Conservation (phyloP, 2,329 filamentous ascomycete genomes). For the Monosporascus ibericus region DNA sequence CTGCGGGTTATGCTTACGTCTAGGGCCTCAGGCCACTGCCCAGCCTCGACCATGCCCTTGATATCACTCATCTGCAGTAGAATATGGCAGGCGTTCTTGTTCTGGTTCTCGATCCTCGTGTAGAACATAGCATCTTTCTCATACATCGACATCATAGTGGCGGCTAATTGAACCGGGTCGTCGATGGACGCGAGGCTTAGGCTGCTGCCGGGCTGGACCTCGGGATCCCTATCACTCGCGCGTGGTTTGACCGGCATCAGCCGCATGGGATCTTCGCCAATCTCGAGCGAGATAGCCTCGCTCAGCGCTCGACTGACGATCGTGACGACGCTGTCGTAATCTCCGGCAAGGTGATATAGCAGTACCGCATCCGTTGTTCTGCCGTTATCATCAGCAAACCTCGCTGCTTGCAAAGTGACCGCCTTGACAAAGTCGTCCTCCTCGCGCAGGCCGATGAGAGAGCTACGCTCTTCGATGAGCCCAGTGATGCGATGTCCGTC, state of each 20-base stretch:
- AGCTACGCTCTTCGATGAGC: slow-evolving; percentile 77
- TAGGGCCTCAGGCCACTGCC: slow-evolving; percentile 51
- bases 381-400: slow-evolving; percentile 89
- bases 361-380: slow-evolving; percentile 90
- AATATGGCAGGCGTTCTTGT: slow-evolving; percentile 50
- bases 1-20: slow-evolving; percentile 42
- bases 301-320: slow-evolving; percentile 88
- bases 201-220: slow-evolving; percentile 44
- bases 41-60: slow-evolving; percentile 48
- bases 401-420: slow-evolving; percentile 89
- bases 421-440: slow-evolving; percentile 81
- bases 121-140: slow-evolving; percentile 56
- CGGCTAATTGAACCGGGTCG: slow-evolving; percentile 53
- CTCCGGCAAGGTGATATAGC: slow-evolving; percentile 87
- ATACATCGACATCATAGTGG: slow-evolving; percentile 59
- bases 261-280: slow-evolving; percentile 74
- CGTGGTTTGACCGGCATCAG: slow-evolving; percentile 76
- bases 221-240: slow-evolving; percentile 33
- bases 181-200: slow-evolving; percentile 56
- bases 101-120: slow-evolving; percentile 49
- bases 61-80: slow-evolving; percentile 56
- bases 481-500: slow-evolving; percentile 83
- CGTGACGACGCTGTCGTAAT: slow-evolving; percentile 88
- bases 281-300: slow-evolving; percentile 79
- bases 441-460: slow-evolving; percentile 72